Conservation (phyloP, 2,329 filamentous ascomycete species). For the Pseudogymnoascus sp. region DNA sequence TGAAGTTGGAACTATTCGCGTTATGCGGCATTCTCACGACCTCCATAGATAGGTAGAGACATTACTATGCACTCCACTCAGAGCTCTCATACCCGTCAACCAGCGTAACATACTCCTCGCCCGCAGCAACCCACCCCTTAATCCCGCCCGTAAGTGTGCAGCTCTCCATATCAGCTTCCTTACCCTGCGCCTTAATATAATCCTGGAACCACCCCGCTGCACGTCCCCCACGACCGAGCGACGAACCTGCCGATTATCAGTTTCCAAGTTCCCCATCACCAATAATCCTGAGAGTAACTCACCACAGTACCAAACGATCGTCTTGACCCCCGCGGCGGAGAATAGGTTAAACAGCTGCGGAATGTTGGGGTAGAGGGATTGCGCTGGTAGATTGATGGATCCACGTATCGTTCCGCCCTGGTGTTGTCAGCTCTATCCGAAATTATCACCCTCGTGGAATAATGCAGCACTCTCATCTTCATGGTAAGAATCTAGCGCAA, state of each 20-base stretch:
- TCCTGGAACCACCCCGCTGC: conserved; percentile 32
- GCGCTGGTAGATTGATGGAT: conserved; percentile 29
- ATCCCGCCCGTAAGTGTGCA: conserved; percentile 28
- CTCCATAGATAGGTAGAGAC: not conserved
- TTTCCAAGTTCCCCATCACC: not conserved
- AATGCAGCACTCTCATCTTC: conserved; percentile 6
- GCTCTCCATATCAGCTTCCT: conserved; percentile 26
- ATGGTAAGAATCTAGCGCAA: not conserved
- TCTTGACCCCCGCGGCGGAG: conserved; percentile 18
- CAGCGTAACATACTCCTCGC: conserved; percentile 24
- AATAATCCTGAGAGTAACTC: not conserved
- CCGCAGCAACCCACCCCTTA: conserved; percentile 29
- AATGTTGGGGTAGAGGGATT: conserved; percentile 25
- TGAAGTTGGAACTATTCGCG: not conserved
- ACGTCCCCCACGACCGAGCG: conserved; percentile 28
- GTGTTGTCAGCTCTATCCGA: not conserved
- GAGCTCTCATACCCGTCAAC: conserved; percentile 28
- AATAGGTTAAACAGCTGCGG: conserved; percentile 25
- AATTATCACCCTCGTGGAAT: not conserved
- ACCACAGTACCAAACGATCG: conserved; percentile 27
- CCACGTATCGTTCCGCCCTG: conserved; percentile 28
- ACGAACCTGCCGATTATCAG: conserved; percentile 26
- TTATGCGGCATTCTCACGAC: not conserved
- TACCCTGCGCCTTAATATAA: conserved; percentile 23
- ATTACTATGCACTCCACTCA: conserved; percentile 10